These are phyloP conservation scores for Fusarium anthophilum DNA, from an alignment of 2,329 filamentous ascomycete genomes.

Conservation along the genomic window DNA sequence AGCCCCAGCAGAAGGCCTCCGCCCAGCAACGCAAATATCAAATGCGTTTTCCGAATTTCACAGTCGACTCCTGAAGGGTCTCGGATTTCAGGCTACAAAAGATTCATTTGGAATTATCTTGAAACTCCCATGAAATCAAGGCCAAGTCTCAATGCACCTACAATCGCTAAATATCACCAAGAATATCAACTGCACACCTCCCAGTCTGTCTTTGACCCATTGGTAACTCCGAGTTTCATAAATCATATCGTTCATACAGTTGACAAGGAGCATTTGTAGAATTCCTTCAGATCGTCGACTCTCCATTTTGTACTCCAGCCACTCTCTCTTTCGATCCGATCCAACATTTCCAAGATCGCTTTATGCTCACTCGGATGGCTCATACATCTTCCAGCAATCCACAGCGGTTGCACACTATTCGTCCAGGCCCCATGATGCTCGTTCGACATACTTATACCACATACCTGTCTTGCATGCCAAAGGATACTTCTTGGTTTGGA, in stretches of 20 bases:
- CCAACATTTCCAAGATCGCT: slow-evolving; percentile 57
- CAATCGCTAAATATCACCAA: background rate
- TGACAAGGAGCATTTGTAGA: slow-evolving; percentile 44
- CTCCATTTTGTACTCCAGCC: slow-evolving; percentile 65
- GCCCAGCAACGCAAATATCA: background rate
- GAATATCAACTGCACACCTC: background rate
- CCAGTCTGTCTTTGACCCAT: background rate
- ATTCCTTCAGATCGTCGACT: slow-evolving; percentile 60
- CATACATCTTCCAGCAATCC: slow-evolving; percentile 62
- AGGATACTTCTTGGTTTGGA: slow-evolving; percentile 51
- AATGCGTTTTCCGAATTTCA: background rate
- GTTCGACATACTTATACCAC: slow-evolving; percentile 62
- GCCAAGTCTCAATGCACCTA: background rate
- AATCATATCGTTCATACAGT: background rate
- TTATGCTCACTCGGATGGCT: slow-evolving; percentile 56
- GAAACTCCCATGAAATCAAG: too few species aligned
- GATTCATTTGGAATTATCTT: background rate
- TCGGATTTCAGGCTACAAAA: fast-evolving
- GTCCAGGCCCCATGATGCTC: slow-evolving; percentile 63
- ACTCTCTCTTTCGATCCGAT: slow-evolving; percentile 60
- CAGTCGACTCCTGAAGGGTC: background rate
- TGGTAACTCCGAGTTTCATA: background rate
- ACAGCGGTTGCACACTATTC: slow-evolving; percentile 63
- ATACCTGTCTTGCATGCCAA: slow-evolving; percentile 64
- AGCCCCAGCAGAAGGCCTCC: background rate